Evolutionary conservation across 768 basidiomycete genomes (phyloP), one percentile per base, ranked within the genome.

Genomic region (Leccinum ochraceum): DNA sequence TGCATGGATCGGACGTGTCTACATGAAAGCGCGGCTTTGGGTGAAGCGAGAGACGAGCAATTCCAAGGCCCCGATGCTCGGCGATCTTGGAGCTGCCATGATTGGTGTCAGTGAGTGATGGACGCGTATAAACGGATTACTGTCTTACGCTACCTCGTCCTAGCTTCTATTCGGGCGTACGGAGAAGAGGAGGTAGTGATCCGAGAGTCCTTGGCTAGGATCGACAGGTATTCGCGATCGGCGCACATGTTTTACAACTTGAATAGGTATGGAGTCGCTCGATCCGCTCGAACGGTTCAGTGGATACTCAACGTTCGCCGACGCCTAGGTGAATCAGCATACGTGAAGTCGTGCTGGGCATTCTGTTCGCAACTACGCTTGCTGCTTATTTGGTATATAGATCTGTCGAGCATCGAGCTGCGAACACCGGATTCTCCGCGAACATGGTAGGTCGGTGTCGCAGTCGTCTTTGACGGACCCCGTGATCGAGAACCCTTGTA

Each of bases 281-380:
- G 30, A n/a, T 34, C 20, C 7, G 22, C 17, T 54, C 42, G 24
- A 53, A 36, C 3, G 20, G 14, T 17, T 7, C 22, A 7, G 24
- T 53, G 4, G 7, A 54, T 13, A 8, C 34, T 57, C 24, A 57
- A 3, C 1, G 0, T 26, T 11, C 14, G 10, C 8, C 9, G 8
- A 36, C 39, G 32, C 49, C 34, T 54, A 78, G 81, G 55, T 84
- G 83, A 83, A 69, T 83, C 39, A 75, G 73, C 57, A 71, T 80
- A 49, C 77, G 81, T 60, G 78, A 92, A 39, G 90, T 92, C 67
- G 63, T 71, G 17, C 65, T 84, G 36, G 51, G 57, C 20, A 13
- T 26, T n/a, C 26, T 57, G 11, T 57, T 57, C 4, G 17, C 17
- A 26, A 32, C 57, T 4, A 10, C 51, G 6, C 57, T 61, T 9